Base-by-base conservation (phyloP, 768 basidiomycete species). In the Russula vinacea region DNA sequence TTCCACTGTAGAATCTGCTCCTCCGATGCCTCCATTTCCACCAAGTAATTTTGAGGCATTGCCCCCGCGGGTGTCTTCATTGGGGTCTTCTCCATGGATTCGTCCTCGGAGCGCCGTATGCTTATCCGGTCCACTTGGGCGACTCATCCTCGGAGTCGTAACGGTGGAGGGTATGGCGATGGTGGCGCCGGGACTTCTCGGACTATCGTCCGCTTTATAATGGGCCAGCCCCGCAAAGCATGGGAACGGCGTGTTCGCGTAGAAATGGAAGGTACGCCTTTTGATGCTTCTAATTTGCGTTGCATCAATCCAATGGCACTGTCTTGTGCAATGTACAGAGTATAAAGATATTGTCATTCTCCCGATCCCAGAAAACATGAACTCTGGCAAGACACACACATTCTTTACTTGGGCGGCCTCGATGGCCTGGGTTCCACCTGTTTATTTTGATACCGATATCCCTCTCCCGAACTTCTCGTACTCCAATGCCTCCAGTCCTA, bases 331-430 rank as follows among this genome's bases (percentile, higher is more conserved):
- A 47, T 62, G 17, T 6, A 40, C 72, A 93, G 91, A 83, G 73
- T 92, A 87, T 74, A 89, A 92, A 71, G 93, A 94, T 73, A 88
- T 95, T 62, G 78, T 94, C 67, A 80, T 95, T 54, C 80, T 97
- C 50, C 90, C 92, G 32, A 85, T 88, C 50, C 71, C 83, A 11
- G 96, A 98, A 77, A 97, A 98, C 75, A 98, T 98, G 96, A 98
- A 98, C 75, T 78, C 83, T 54, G 96, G 96, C 62, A 98, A 98
- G 76, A 90, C 91, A 5, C 81, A 96, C 72, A 84, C 88, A 2
- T 98, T 88, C 77, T 98, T 94, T 78, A 84, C 85, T 16, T 98
- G 96, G 96, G 92, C 95, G 5, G 84, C 91, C 42, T 83, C 87
- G 71, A 87, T 91, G 69, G 94, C 94, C 11, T 94, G 91, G 84